These are phyloP conservation scores for Tieghemostelium lacteum DNA, from an alignment of 78 protist genomes.

Conservation along the genomic window DNA sequence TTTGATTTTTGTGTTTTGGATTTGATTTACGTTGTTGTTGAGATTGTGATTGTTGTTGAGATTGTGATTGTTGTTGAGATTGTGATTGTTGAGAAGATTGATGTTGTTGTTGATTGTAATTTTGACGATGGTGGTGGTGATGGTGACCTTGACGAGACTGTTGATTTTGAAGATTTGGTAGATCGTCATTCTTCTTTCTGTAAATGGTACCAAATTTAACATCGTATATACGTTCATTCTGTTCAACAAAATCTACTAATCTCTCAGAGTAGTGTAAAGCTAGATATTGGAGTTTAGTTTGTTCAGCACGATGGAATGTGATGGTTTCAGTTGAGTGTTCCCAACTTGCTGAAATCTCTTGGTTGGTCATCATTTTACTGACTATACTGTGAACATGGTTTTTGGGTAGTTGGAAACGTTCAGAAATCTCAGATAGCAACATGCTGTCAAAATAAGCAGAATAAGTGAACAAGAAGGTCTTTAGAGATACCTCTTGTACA, in stretches of 20 bases:
- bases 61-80: conserved; percentile 19
- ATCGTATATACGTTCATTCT: conserved; percentile 78
- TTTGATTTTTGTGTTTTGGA: not conserved
- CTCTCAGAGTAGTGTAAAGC: conserved; percentile 87
- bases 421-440: conserved; percentile 64
- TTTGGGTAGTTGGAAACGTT: conserved; percentile 75
- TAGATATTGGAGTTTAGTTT: conserved; percentile 85
- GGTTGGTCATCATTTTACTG: conserved; percentile 89
- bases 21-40: not conserved
- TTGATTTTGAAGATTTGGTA: not conserved
- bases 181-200: conserved; percentile 58
- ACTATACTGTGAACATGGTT: conserved; percentile 77
- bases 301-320: conserved; percentile 88
- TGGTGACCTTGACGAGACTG: conserved; percentile 3
- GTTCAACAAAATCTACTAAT: conserved; percentile 75
- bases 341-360: conserved; percentile 85
- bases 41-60: not conserved
- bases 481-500: conserved; percentile 88
- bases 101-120: not conserved
- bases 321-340: conserved; percentile 89
- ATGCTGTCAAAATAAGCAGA: conserved; percentile 80
- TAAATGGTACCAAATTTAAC: conserved; percentile 57
- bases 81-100: not conserved
- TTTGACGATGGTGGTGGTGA: conserved; percentile 2
- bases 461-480: conserved; percentile 88